Evolutionary conservation across 495 filamentous ascomycete species (phyloP), one percentile per base, ranked within the genome.

Genomic region (Xylaria intraflava): DNA sequence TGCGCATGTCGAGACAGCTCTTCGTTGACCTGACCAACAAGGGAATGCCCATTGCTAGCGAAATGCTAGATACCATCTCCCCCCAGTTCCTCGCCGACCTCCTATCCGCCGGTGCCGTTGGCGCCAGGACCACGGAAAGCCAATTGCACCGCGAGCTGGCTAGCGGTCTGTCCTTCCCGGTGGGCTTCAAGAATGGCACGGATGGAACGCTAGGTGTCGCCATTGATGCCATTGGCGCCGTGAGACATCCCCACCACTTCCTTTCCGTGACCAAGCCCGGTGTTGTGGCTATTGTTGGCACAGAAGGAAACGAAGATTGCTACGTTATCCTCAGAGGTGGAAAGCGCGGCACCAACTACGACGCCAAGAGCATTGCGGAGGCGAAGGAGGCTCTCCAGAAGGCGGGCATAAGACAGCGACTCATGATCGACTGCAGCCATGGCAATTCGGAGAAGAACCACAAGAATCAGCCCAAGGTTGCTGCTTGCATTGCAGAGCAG

Each of bases 131-230:
- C 11, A 97, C 94, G 0, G 94, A 99, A 69, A 88, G 83, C 35
- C 94, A 99, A 71, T 76, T 99, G 51, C 94, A 99, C 69, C 83
- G 94, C 39, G 94, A 99, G 66, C 70, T 99, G 59, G 92, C 94
- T 1, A 94, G 88, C 35, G 94, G 94, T 60, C 72, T 97, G 19
- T 90, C 86, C 47, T 99, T 97, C 83, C 93, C 94, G 2, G 89
- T 99, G 11, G 94, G 94, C 38, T 99, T 99, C 83, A 99, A 99
- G 79, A 99, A 99, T 69, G 94, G 94, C 51, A 99, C 94, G 24
- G 94, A 99, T 68, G 94, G 94, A 17, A 85, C 85, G 1, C 71
- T 97, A 33, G 82, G 85, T 52, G 89, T 97, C 2, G 90, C 94
- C 1, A 87, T 99, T 55, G 94, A 99, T 73, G 94, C 94, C 42